Conservation (phyloP, 1,139 yeast species). For the Tardiomyces blankii region DNA sequence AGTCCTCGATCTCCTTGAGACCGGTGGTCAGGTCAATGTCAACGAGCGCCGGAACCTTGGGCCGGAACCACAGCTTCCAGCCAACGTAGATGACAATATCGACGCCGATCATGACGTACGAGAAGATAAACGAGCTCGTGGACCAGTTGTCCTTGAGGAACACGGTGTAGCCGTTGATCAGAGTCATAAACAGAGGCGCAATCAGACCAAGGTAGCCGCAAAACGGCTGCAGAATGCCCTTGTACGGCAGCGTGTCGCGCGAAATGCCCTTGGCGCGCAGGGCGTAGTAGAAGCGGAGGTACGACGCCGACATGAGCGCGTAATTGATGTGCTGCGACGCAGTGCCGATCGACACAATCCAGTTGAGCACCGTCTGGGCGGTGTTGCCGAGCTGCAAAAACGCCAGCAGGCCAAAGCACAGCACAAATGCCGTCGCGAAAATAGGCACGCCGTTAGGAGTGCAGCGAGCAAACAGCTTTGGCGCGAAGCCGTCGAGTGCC, state of each 20-base stretch:
- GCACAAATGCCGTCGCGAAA: slow-evolving; percentile 36
- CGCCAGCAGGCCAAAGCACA: slow-evolving; percentile 37
- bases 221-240: slow-evolving; percentile 48
- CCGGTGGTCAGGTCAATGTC: slow-evolving; percentile 49
- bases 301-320: slow-evolving; percentile 51
- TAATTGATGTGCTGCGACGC: slow-evolving; percentile 72
- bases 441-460: slow-evolving; percentile 52
- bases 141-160: slow-evolving; percentile 59
- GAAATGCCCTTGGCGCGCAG: slow-evolving; percentile 46
- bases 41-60: slow-evolving; percentile 38
- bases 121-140: slow-evolving; percentile 48
- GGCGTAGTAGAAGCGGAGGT: slow-evolving; percentile 54
- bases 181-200: slow-evolving; percentile 47
- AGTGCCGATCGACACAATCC: slow-evolving; percentile 69
- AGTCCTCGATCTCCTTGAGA: slow-evolving; percentile 41
- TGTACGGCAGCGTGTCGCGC: slow-evolving; percentile 43
- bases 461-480: slow-evolving; percentile 31
- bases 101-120: slow-evolving; percentile 57
- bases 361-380: slow-evolving; percentile 56
- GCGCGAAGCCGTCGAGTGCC: slow-evolving; percentile 46
- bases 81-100: slow-evolving; percentile 44
- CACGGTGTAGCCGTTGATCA: slow-evolving; percentile 55
- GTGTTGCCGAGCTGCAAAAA: slow-evolving; percentile 48
- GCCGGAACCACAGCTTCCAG: slow-evolving; percentile 45
- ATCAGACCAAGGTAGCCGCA: slow-evolving; percentile 33